Evolutionary conservation across 2,329 filamentous ascomycete genomes (phyloP).

Genomic region (Cladophialophora chaetospira): DNA sequence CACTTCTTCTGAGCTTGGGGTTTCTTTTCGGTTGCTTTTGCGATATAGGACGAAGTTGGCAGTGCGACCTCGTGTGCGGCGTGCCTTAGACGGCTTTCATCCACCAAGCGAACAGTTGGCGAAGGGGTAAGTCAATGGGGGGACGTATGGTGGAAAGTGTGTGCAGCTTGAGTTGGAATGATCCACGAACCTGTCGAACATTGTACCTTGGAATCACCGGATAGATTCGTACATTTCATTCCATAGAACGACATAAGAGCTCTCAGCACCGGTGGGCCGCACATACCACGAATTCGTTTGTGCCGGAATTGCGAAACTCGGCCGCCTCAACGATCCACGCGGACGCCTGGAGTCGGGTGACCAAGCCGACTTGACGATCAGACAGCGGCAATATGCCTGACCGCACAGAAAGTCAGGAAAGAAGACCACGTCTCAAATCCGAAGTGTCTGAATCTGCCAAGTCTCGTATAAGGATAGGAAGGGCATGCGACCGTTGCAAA

Average conservation of each 20-base stretch:
- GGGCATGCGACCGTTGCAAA: slow-evolving; percentile 29
- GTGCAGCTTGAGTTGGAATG: not conserved
- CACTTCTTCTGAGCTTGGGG: not conserved
- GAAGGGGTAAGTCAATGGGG: not conserved
- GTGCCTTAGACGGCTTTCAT: not conserved
- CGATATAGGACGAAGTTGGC: not conserved
- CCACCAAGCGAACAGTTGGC: not conserved
- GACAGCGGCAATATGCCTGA: slow-evolving; percentile 7
- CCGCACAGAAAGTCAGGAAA: slow-evolving; percentile 17
- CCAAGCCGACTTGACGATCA: not conserved
- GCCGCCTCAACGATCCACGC: not conserved
- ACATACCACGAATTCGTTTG: not conserved
- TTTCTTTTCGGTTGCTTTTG: not conserved
- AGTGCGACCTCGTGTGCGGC: not conserved
- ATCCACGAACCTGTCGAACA: not conserved
- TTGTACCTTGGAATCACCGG: not conserved
- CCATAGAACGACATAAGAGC: not conserved
- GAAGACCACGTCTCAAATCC: slow-evolving; percentile 1
- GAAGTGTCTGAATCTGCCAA: slow-evolving; percentile 12
- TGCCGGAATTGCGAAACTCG: not conserved
- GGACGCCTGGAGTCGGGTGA: not conserved
- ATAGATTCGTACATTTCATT: not conserved
- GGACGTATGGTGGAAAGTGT: not conserved
- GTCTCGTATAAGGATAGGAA: slow-evolving; percentile 19
- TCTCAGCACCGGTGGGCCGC: too few species aligned